These are phyloP conservation scores for Alternaria triticimaculans DNA, from an alignment of 2,329 filamentous ascomycete species.

Conservation along the genomic window DNA sequence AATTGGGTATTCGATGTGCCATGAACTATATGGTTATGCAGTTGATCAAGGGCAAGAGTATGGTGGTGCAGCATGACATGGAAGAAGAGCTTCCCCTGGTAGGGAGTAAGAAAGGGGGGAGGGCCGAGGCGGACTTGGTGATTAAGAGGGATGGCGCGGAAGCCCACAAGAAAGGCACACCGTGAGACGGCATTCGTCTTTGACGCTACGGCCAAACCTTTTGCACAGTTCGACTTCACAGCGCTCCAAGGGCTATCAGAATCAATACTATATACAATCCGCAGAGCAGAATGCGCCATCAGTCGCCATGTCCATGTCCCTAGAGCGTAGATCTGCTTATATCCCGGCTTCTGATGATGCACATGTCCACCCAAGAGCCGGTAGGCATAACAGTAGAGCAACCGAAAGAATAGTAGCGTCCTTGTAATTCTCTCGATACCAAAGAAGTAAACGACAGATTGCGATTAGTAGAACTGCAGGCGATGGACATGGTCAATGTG, in stretches of 20 bases:
- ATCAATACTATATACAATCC: background rate
- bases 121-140: slow-evolving; percentile 2
- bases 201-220: background rate
- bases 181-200: background rate
- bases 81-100: slow-evolving; percentile 50
- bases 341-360: background rate
- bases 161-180: background rate
- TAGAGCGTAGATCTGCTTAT: background rate
- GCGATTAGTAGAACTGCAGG: background rate
- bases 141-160: background rate
- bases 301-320: background rate
- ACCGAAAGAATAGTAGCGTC: background rate
- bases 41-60: slow-evolving; percentile 74
- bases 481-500: background rate
- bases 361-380: slow-evolving; percentile 19
- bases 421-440: background rate
- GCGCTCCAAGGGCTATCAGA: background rate
- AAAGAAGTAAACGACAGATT: background rate
- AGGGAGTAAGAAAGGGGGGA: slow-evolving; percentile 10
- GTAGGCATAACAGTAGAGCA: slow-evolving; percentile 7
- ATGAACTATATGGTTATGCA: slow-evolving; percentile 76
- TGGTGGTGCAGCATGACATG: slow-evolving; percentile 52
- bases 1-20: slow-evolving; percentile 74
- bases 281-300: background rate
- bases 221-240: background rate